Evolutionary conservation across 495 filamentous ascomycete genomes (phyloP), one percentile per base, ranked within the genome.

Genomic region (Bryoglossum gracile): DNA sequence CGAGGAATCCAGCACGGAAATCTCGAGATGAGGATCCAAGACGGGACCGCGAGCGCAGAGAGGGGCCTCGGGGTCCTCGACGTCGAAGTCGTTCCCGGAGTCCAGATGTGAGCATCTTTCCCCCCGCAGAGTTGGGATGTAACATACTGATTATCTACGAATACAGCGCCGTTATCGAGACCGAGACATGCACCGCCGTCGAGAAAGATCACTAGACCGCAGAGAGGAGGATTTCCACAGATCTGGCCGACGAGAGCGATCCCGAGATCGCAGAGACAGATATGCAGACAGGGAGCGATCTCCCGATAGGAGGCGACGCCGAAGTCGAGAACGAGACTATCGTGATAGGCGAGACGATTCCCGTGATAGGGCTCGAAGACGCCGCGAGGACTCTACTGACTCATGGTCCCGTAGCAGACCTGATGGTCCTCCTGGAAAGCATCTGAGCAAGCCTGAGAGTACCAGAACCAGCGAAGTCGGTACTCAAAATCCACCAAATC

Each of bases 271-370:
- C 41, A 65, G 73, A 67, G 81, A 81, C 44, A 67, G 80, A 61
- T 77, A 78, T 48, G 64, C 66, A 34, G 74, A 77, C 22, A 76
- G 76, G 45, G 78, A 83, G 41, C 70, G 79, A 45, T 70, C 73
- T 24, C 52, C 61, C 24, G 68, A 72, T 13, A 63, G 63, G 61
- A 77, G 78, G 45, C 73, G 80, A 51, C 71, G 78, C 49, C 67
- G 73, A 52, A 86, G 83, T 58, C 76, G 82, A 59, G 86, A 90
- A 17, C 78, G 82, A 64, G 86, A 89, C 55, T 74, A 82, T 57
- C 79, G 84, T 66, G 66, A 67, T 54, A 86, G 84, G 74, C 83
- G 82, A 80, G 85, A 89, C 72, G 83, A 84, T 55, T 87, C 84
- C 64, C 78, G 82, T 66, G 84, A 89, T 56, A 78, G 78, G 59